These are phyloP conservation scores for Apiospora koreana DNA, from an alignment of 2,329 filamentous ascomycete genomes.

Conservation along the genomic window DNA sequence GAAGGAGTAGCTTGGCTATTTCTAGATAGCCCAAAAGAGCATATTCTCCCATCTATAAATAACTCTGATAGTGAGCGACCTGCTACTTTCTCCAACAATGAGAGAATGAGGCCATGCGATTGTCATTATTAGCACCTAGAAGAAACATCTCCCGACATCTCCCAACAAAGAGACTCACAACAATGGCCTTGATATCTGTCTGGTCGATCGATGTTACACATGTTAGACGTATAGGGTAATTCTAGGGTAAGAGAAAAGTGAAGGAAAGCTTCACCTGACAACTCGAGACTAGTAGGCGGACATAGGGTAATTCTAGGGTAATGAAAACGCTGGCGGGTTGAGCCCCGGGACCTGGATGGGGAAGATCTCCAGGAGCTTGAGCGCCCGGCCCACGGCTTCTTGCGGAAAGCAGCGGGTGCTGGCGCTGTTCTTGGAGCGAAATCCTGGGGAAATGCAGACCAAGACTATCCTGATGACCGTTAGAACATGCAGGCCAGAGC, in stretches of 20 bases:
- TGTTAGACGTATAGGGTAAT: constrained; percentile 18
- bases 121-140: not conserved
- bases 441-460: constrained; percentile 8
- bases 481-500: not conserved
- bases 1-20: not conserved
- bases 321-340: not conserved
- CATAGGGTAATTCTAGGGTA: constrained; percentile 14
- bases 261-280: not conserved
- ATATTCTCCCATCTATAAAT: not conserved
- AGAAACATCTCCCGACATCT: not conserved
- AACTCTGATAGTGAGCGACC: not conserved
- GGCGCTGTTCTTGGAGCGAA: not conserved
- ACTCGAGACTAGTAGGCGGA: not conserved
- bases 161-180: not conserved
- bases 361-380: not conserved
- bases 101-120: not conserved
- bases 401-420: constrained; percentile 7
- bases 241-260: constrained; percentile 13
- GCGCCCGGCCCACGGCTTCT: not conserved
- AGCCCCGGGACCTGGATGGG: not conserved
- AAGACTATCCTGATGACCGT: not conserved
- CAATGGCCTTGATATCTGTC: not conserved
- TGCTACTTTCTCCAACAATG: not conserved
- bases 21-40: not conserved
- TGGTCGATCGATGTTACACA: not conserved